These are phyloP conservation scores for Alternaria rosae DNA, from an alignment of 2,329 filamentous ascomycete species.

Conservation along the genomic window DNA sequence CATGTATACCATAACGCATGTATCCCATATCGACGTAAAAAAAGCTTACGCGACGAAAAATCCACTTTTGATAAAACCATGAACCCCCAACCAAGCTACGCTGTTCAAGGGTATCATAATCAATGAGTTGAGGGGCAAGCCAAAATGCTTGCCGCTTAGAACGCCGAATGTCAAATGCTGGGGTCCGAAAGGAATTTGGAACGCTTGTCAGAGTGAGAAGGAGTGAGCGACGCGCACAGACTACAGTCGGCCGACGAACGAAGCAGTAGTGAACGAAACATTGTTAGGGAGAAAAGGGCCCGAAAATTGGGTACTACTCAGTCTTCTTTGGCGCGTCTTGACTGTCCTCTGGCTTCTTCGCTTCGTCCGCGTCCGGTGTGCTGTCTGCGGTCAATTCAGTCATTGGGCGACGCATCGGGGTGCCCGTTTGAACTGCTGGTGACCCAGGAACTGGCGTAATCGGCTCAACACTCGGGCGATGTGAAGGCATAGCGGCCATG, in stretches of 20 bases:
- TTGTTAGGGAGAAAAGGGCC: neutral
- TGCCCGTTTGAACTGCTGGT: slow-evolving; percentile 38
- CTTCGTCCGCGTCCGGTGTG: slow-evolving; percentile 16
- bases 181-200: neutral
- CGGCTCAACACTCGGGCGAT: slow-evolving; percentile 47
- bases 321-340: neutral
- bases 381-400: slow-evolving; percentile 25
- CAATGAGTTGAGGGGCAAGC: neutral
- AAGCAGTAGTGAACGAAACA: neutral
- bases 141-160: slow-evolving; percentile 1
- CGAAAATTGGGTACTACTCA: slow-evolving; percentile 10
- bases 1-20: slow-evolving; percentile 5
- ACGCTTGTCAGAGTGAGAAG: neutral
- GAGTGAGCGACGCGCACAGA: neutral
- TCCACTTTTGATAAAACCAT: slow-evolving; percentile 8
- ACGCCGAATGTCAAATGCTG: slow-evolving; percentile 2
- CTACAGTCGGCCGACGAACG: neutral
- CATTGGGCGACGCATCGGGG: slow-evolving; percentile 28
- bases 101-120: slow-evolving; percentile 13
- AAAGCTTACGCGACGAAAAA: neutral
- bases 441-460: slow-evolving; percentile 47
- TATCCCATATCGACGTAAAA: slow-evolving; percentile 5
- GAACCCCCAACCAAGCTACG: slow-evolving; percentile 14
- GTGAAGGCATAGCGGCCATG: slow-evolving; percentile 20
- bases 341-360: slow-evolving; percentile 11